Percentiles rank a stretch among this genome's conserved stretches.
Evolutionary conservation across 2,329 filamentous ascomycete genomes (phyloP).

Genomic region (Pseudogymnoascus pannorum): DNA sequence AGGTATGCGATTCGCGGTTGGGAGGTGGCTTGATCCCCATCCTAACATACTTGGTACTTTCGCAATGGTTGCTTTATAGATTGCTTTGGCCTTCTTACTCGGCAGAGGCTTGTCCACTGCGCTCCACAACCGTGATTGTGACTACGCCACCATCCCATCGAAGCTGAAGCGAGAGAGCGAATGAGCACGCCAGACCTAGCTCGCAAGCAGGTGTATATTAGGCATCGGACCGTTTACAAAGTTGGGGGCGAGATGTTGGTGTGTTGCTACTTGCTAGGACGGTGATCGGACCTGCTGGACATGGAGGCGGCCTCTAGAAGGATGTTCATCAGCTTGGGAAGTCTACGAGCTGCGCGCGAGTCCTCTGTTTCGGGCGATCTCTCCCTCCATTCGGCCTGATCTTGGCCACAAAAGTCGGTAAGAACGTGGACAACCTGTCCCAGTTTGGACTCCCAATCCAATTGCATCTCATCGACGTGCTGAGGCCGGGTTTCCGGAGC

Average conservation of each 20-base stretch:
- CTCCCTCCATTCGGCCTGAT: background rate
- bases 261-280: background rate
- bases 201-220: background rate
- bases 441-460: background rate
- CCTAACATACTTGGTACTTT: no score
- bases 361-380: background rate
- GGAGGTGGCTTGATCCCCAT: background rate
- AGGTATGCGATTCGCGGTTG: background rate
- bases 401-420: background rate
- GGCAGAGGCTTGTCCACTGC: slow-evolving; percentile 5
- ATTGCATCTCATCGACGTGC: background rate
- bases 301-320: background rate
- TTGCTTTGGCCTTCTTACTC: background rate
- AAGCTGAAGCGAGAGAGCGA: background rate
- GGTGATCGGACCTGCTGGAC: background rate
- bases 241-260: background rate
- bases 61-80: background rate
- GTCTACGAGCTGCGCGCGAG: background rate
- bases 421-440: background rate
- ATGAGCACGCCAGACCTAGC: background rate
- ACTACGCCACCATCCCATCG: background rate
- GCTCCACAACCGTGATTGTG: background rate
- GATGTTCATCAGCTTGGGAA: background rate
- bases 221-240: slow-evolving; percentile 7
- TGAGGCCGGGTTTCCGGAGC: slow-evolving; percentile 3